These are phyloP conservation scores for Trametes cinnabarina DNA, from an alignment of 768 basidiomycete species.

Conservation along the genomic window DNA sequence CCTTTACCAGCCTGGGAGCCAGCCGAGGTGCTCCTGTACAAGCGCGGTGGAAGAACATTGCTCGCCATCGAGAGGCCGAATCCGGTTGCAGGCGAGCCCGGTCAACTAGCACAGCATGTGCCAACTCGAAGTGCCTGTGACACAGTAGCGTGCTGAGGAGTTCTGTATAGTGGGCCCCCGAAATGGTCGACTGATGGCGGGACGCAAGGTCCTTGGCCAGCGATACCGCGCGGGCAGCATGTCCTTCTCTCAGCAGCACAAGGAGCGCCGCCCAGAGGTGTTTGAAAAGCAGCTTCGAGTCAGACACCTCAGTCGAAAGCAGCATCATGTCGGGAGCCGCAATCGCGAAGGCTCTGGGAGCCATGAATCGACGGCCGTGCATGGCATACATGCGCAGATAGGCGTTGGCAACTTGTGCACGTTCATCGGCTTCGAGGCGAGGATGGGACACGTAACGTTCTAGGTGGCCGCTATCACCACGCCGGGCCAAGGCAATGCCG, in stretches of 20 bases:
- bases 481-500: constrained; percentile 1
- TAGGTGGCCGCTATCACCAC: constrained; percentile 2
- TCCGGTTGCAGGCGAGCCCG: constrained; percentile 19
- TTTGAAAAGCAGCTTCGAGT: background rate
- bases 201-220: constrained; percentile 41
- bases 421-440: constrained; percentile 1
- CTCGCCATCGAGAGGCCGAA: constrained; percentile 31
- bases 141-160: constrained; percentile 41
- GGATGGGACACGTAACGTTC: constrained; percentile 11
- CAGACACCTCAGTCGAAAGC: background rate
- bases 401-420: background rate
- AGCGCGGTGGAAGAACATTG: constrained; percentile 24
- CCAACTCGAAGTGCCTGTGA: constrained; percentile 38
- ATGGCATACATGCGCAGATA: constrained; percentile 4
- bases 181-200: constrained; percentile 40
- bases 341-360: background rate
- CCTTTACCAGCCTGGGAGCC: background rate
- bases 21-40: constrained; percentile 1
- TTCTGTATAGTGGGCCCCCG: constrained; percentile 33
- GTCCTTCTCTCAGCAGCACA: constrained; percentile 13
- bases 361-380: constrained; percentile 6
- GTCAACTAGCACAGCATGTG: constrained; percentile 32
- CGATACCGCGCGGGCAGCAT: constrained; percentile 36
- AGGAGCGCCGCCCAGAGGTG: background rate
- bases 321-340: background rate